Evolutionary conservation across 2,329 filamentous ascomycete species (phyloP).

Genomic region (Karstenula rhodostoma): DNA sequence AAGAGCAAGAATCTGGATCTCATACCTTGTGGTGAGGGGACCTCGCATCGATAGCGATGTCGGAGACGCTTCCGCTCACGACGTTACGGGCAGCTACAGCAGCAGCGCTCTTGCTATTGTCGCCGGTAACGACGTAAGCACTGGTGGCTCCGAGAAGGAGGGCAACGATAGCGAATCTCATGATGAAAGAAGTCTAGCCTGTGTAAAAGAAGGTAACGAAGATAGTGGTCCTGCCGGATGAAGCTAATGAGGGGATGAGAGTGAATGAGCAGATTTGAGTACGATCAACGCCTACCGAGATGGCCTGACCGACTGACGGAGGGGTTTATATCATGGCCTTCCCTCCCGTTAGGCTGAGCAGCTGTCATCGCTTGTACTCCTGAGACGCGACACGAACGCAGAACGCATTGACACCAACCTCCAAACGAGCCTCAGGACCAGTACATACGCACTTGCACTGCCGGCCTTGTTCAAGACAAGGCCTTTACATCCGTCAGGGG

Average conservation of each 20-base stretch:
- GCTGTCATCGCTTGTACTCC: slow-evolving; percentile 16
- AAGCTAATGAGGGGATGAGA: slow-evolving; percentile 31
- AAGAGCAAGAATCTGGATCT: background rate
- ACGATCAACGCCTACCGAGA: slow-evolving; percentile 40
- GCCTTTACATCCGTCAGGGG: background rate
- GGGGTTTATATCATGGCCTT: slow-evolving; percentile 37
- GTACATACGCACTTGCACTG: slow-evolving; percentile 10
- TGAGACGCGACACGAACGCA: slow-evolving; percentile 20
- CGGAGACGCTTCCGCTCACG: slow-evolving; percentile 24
- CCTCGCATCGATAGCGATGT: slow-evolving; percentile 11
- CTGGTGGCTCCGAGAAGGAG: slow-evolving; percentile 43
- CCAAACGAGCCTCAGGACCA: slow-evolving; percentile 4
- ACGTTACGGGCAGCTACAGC: slow-evolving; percentile 38
- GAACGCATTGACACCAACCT: slow-evolving; percentile 20
- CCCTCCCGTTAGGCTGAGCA: slow-evolving; percentile 12
- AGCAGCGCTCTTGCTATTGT: slow-evolving; percentile 30
- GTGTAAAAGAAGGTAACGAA: slow-evolving; percentile 17
- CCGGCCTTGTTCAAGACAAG: slow-evolving; percentile 12
- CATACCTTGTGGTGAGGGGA: slow-evolving; percentile 15
- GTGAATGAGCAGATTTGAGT: slow-evolving; percentile 47
- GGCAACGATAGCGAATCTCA: slow-evolving; percentile 41
- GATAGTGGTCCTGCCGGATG: slow-evolving; percentile 41
- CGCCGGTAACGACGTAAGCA: slow-evolving; percentile 39
- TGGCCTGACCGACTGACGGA: slow-evolving; percentile 27
- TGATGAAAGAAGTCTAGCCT: slow-evolving; percentile 31